Evolutionary conservation across 768 basidiomycete species (phyloP).

Genomic region (Kwoniella heveanensis): DNA sequence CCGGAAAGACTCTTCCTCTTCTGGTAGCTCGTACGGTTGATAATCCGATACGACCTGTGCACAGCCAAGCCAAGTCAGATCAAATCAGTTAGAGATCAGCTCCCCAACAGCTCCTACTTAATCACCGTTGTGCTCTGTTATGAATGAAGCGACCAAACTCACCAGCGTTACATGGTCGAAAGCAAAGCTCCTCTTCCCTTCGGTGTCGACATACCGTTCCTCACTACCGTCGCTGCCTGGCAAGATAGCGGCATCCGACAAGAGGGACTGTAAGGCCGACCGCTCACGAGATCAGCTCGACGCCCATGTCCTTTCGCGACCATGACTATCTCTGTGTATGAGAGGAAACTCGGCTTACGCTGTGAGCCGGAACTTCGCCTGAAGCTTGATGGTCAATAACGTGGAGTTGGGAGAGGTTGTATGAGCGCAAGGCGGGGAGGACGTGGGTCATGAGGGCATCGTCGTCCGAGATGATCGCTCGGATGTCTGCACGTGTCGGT

Average conservation of each 20-base stretch:
- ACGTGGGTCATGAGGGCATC: slow-evolving; percentile 76
- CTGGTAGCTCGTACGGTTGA: slow-evolving; percentile 65
- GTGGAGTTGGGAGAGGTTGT: slow-evolving; percentile 85
- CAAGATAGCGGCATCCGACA: slow-evolving; percentile 71
- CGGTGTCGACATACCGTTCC: slow-evolving; percentile 80
- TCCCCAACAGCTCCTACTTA: too few species aligned
- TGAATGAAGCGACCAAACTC: too few species aligned
- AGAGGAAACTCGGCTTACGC: slow-evolving; percentile 60
- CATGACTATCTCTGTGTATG: too few species aligned
- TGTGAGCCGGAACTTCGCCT: slow-evolving; percentile 60
- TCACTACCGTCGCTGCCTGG: slow-evolving; percentile 59
- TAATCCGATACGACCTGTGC: slow-evolving; percentile 62
- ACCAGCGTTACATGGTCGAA: slow-evolving; percentile 87
- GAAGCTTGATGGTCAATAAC: slow-evolving; percentile 79
- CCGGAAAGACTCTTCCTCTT: slow-evolving; percentile 76
- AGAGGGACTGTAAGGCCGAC: slow-evolving; percentile 65
- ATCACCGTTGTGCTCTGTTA: too few species aligned
- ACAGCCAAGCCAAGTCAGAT: not conserved
- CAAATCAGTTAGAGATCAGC: too few species aligned
- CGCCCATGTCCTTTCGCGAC: too few species aligned
- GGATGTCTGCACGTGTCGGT: slow-evolving; percentile 88
- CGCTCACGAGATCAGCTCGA: slow-evolving; percentile 3
- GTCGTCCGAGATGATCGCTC: slow-evolving; percentile 85
- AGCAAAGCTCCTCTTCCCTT: slow-evolving; percentile 72
- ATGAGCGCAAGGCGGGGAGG: slow-evolving; percentile 74